phyloP scores from a whole-genome alignment of 2,329 filamentous ascomycete genomes.

The Camillea tinctor region DNA sequence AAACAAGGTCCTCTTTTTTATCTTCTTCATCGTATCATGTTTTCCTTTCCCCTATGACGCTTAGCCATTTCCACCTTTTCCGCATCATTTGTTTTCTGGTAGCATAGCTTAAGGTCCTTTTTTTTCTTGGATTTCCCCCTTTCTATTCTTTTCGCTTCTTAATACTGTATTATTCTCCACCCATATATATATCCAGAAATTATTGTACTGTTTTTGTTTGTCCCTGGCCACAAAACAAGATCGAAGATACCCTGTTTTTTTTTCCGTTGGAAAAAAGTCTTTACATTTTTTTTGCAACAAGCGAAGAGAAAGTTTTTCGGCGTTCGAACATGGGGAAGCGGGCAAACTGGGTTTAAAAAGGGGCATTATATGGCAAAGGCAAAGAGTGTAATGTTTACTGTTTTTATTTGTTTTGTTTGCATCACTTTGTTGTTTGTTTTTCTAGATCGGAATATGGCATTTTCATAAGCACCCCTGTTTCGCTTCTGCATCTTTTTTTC shows the following conservation, averaged over 20 bases:
- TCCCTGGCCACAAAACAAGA: conserved; percentile 8
- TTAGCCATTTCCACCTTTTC: conserved; percentile 6
- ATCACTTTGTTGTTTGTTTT: too few species aligned
- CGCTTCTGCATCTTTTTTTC: not conserved
- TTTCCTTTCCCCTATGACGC: not conserved
- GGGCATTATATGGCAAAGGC: not conserved
- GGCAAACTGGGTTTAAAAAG: not conserved
- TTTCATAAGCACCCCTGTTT: not conserved
- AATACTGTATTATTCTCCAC: not conserved
- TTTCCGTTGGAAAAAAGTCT: not conserved
- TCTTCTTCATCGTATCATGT: not conserved
- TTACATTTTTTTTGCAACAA: too few species aligned
- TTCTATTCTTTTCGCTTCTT: conserved; percentile 7
- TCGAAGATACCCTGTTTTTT: not conserved
- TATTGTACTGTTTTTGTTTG: conserved; percentile 3
- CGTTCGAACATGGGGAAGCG: not conserved
- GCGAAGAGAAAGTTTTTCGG: not conserved
- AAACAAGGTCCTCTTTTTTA: not conserved
- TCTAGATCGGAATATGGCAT: not conserved
- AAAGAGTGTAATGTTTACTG: not conserved
- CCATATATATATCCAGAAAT: conserved; percentile 4
- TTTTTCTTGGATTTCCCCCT: conserved; percentile 1
- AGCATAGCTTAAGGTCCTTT: not conserved
- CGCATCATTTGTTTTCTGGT: not conserved
- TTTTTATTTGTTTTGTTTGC: not conserved